Evolutionary conservation across 495 filamentous ascomycete genomes (phyloP).

Genomic region (Penicillium robsamsonii): DNA sequence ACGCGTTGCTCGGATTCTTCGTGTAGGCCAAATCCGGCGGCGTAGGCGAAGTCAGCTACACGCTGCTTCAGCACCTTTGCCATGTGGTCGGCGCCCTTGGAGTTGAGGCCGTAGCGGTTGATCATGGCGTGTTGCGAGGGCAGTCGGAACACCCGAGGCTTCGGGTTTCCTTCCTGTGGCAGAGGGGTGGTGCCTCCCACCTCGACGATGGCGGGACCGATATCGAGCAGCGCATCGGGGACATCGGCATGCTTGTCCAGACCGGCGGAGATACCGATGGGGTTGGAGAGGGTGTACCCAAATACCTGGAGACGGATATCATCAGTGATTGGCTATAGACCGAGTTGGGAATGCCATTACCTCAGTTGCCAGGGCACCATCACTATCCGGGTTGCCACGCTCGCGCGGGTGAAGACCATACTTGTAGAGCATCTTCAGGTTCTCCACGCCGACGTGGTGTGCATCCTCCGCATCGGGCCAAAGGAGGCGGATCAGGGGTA

Average conservation of each 20-base stretch:
- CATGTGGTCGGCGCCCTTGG: constrained; percentile 81
- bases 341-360: constrained; percentile 19
- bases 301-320: constrained; percentile 56
- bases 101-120: constrained; percentile 95
- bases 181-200: constrained; percentile 85
- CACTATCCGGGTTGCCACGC: constrained; percentile 53
- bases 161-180: constrained; percentile 82
- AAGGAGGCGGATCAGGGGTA: constrained; percentile 66
- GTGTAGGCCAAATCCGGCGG: constrained; percentile 61
- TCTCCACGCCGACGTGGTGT: constrained; percentile 70
- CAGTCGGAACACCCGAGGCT: constrained; percentile 83
- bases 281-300: constrained; percentile 73
- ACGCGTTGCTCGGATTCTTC: constrained; percentile 66
- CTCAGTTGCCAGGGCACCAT: constrained; percentile 52
- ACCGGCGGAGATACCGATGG: constrained; percentile 87
- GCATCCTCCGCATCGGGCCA: constrained; percentile 88
- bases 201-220: constrained; percentile 82
- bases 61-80: constrained; percentile 75
- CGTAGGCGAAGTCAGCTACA: constrained; percentile 70
- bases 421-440: constrained; percentile 54
- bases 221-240: constrained; percentile 73
- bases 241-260: constrained; percentile 93
- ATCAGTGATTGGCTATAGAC: constrained; percentile 9
- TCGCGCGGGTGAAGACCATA: constrained; percentile 71
- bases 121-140: constrained; percentile 79